Conservation (phyloP, 208 protist genomes). For the Trypanosomatidae sp. region DNA sequence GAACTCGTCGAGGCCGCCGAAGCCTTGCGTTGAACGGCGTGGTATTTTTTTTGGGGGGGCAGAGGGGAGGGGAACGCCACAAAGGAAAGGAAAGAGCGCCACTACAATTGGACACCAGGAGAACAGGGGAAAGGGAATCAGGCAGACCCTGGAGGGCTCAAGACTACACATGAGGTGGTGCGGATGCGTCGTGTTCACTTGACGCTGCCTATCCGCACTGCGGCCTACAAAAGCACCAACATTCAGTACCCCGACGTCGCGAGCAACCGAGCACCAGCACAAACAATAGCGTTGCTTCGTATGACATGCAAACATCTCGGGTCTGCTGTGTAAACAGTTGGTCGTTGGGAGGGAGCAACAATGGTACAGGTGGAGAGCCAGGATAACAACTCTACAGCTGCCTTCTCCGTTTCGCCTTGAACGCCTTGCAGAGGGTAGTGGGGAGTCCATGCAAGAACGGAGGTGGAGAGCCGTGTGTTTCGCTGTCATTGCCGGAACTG, state of each 20-base stretch:
- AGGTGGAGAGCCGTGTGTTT: not conserved
- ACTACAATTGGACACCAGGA: not conserved
- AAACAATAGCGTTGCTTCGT: not conserved
- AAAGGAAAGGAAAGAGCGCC: not conserved
- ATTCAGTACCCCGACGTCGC: not conserved
- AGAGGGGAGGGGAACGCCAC: not conserved
- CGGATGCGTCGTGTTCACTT: not conserved
- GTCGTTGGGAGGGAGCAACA: not conserved
- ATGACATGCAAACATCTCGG: not conserved
- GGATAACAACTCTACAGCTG: not conserved
- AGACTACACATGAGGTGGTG: not conserved
- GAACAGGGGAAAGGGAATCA: not conserved
- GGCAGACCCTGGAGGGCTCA: not conserved
- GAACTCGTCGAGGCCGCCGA: not conserved
- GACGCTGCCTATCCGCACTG: not conserved
- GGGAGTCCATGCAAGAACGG: not conserved
- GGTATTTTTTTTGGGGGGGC: not conserved
- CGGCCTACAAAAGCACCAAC: not conserved
- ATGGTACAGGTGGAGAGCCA: not conserved
- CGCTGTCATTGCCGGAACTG: not conserved
- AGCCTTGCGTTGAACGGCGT: not conserved
- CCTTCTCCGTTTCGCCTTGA: not conserved
- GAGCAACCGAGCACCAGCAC: not conserved
- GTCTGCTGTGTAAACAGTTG: not conserved
- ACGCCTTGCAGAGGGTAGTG: not conserved